These are phyloP conservation scores for Physcomitrium patens DNA, from an alignment of 225 moss, liverwort and hornwort genomes.

Conservation along the genomic window DNA sequence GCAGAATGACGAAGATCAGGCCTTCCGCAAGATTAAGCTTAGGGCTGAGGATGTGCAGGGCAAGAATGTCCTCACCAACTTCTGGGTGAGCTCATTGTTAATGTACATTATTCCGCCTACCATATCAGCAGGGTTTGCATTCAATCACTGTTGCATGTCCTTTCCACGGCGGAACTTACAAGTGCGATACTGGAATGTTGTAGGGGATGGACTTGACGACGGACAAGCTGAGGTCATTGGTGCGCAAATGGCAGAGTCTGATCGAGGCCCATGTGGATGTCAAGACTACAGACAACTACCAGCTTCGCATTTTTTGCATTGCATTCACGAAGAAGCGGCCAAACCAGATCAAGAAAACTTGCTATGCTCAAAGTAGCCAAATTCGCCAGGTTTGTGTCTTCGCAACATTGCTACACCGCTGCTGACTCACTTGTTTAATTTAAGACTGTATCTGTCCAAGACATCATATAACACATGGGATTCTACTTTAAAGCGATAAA, in stretches of 20 bases:
- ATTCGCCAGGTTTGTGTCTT: constrained; percentile 57
- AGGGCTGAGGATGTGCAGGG: constrained; percentile 73
- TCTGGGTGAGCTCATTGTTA: constrained; percentile 40
- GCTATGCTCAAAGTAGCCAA: constrained; percentile 72
- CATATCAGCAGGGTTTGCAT: background rate
- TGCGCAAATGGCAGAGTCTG: constrained; percentile 76
- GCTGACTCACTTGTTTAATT: background rate
- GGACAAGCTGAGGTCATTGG: constrained; percentile 68
- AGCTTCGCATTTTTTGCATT: constrained; percentile 69
- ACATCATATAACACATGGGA: too few relatives aligned
- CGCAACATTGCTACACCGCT: background rate
- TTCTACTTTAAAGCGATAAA: too few relatives aligned
- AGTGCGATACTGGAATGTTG: background rate
- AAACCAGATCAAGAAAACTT: constrained; percentile 74
- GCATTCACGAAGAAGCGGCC: constrained; percentile 76
- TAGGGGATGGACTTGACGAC: constrained; percentile 81
- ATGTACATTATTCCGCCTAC: background rate
- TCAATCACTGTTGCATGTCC: too few relatives aligned
- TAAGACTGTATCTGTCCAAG: background rate
- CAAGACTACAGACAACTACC: constrained; percentile 74
- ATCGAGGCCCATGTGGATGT: constrained; percentile 83
- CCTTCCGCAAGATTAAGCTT: constrained; percentile 70
- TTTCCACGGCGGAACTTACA: too few relatives aligned
- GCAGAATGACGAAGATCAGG: constrained; percentile 71
- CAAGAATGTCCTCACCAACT: constrained; percentile 70